Conservation (phyloP, 1,139 yeast genomes). For the Yamadazyma atmosphaerica region DNA sequence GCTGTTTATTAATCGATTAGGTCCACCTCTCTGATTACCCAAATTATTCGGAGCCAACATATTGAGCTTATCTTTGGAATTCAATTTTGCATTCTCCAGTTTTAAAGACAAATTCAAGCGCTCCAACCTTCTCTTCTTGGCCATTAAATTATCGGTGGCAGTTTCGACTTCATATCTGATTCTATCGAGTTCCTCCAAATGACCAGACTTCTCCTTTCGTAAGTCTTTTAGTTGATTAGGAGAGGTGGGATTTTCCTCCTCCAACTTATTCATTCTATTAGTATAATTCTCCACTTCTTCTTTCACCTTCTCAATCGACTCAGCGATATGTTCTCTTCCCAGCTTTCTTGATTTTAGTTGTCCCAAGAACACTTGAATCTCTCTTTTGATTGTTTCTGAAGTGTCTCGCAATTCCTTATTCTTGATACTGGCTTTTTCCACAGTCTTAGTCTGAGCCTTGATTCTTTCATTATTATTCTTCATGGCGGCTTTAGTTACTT, state of each 20-base stretch:
- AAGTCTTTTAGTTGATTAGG: constrained; percentile 14
- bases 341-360: constrained; percentile 18
- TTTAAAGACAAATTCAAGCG: constrained; percentile 18
- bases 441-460: neutral
- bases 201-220: neutral
- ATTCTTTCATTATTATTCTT: constrained; percentile 17
- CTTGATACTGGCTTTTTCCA: constrained; percentile 7
- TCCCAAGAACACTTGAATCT: constrained; percentile 18
- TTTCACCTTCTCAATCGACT: constrained; percentile 10
- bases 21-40: constrained; percentile 25
- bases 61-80: constrained; percentile 52
- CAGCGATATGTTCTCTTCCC: constrained; percentile 20
- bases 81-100: constrained; percentile 30
- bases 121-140: constrained; percentile 19
- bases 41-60: constrained; percentile 31
- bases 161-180: constrained; percentile 1
- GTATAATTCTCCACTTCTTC: neutral
- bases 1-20: constrained; percentile 23
- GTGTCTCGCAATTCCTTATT: constrained; percentile 10
- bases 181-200: constrained; percentile 1
- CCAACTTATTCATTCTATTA: constrained; percentile 2
- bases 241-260: neutral
- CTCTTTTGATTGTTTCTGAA: constrained; percentile 17
- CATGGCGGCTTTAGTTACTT: neutral
- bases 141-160: constrained; percentile 4